phyloP scores from a whole-genome alignment of 139 green algal genomes.

The Chlamydomonas incerta region DNA sequence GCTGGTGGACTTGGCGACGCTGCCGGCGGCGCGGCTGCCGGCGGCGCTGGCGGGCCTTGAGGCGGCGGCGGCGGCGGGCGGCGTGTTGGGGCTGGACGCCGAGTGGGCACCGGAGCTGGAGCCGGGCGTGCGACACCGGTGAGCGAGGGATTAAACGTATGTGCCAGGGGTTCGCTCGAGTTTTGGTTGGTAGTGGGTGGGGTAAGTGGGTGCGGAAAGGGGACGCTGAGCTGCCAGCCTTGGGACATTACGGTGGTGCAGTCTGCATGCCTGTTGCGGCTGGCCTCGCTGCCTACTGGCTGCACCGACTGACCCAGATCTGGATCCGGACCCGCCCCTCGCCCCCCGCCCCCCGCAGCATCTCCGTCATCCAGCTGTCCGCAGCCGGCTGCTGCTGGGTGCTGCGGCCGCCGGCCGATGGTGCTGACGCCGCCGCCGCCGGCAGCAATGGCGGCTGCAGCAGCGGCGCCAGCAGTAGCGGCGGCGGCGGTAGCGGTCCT shows the following conservation, averaged over 20 bases:
- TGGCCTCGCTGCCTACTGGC: no score
- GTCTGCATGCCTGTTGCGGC: no score
- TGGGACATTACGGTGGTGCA: no score
- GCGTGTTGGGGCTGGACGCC: conserved; percentile 24
- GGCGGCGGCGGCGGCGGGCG: background rate
- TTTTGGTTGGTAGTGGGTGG: no score
- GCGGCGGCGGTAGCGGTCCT: no score
- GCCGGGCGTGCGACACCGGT: conserved; percentile 7
- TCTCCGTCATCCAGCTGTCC: conserved; percentile 37
- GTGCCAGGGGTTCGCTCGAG: no score
- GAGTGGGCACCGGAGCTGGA: conserved; percentile 43
- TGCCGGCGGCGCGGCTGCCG: background rate
- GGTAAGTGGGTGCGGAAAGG: no score
- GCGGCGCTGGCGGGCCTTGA: background rate
- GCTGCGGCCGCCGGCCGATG: background rate
- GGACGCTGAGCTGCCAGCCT: no score
- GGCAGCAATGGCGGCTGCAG: background rate
- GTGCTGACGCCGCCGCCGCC: background rate
- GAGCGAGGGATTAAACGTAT: background rate
- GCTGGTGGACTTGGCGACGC: background rate
- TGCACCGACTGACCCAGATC: no score
- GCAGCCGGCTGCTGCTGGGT: conserved; percentile 11
- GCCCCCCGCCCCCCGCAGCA: background rate
- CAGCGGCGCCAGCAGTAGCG: background rate
- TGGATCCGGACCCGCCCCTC: no score